Base-by-base conservation (phyloP, 345 rosid species). In the Syzygium aqueum region DNA sequence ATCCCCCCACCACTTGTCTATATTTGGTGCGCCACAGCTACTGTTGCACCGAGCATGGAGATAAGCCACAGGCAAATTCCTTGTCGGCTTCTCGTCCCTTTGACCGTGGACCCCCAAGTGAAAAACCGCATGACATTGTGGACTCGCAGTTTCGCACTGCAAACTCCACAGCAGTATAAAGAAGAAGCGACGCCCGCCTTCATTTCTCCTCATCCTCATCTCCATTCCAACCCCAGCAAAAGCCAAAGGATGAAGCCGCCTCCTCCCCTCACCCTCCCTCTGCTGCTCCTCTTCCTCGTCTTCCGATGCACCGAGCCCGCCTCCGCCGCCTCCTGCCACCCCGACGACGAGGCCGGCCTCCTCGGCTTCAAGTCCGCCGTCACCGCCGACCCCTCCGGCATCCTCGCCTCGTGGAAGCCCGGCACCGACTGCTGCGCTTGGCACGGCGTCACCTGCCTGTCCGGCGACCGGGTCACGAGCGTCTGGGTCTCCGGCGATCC, bases 371-470 rank as follows among this genome's bases (percentile, higher is more conserved):
- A 96, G 89, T 87, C 96, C 27, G 93, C 93, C 85, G 92, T 95
- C 85, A 93, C 95, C 85, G 92, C 91, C 50, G 99, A 96, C 43
- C 96, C 98, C 3, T 88, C 95, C 0, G 97, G 95, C 16, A 88
- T 94, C 52, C 96, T 96, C 56, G 89, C 27, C 85, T 73, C 95
- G 33, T 94, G 99, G 98, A 95, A 94, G 85, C 84, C 92, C 73
- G 97, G 96, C 33, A 93, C 98, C n/a, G 92, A 93, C 37, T 96
- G 99, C 87, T 94, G 97, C 89, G 22, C 86, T 2, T 95, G 98
- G 98, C 13, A 40, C 21, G 96, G 95, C 50, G 65, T 95, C 6
- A 88, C 88, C 37, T 95, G 99, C 89, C 87, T 57, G 13, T 67
- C 46, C 57, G 57, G 43, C 46, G 85, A 87, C 67, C 95, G 97